Conservation (phyloP, 1,284 basidiomycete genomes). For the Polyporus tsugae region DNA sequence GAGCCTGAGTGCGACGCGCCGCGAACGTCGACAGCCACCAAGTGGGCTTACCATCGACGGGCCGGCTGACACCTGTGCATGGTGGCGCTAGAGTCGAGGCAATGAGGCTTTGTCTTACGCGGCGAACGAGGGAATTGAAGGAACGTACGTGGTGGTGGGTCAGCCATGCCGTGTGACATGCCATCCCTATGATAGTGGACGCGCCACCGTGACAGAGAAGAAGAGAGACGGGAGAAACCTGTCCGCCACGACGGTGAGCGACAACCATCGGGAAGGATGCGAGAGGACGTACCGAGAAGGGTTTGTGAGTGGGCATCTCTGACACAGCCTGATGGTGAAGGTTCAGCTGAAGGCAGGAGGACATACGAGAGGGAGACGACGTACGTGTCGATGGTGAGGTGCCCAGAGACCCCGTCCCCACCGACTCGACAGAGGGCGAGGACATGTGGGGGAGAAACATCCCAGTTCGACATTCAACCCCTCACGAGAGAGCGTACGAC, state of each 20-base stretch:
- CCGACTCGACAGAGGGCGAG: not conserved
- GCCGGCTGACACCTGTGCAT: not conserved
- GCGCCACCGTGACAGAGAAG: not conserved
- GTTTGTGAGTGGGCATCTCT: not conserved
- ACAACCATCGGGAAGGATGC: not conserved
- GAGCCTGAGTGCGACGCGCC: slow-evolving; percentile 17
- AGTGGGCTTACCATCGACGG: slow-evolving; percentile 14
- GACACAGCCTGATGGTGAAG: not conserved
- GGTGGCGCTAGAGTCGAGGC: not conserved
- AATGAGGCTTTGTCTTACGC: not conserved
- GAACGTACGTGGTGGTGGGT: slow-evolving; percentile 9
- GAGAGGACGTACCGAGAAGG: not conserved
- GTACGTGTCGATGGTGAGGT: not conserved
- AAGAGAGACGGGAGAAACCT: not conserved
- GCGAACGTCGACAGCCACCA: slow-evolving; percentile 23
- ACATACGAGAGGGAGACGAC: not conserved
- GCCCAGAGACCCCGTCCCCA: not conserved
- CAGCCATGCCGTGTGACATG: not conserved
- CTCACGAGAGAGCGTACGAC: not conserved
- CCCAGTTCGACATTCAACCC: slow-evolving; percentile 1
- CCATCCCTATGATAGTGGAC: not conserved
- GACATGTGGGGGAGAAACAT: not conserved
- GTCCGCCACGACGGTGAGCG: not conserved
- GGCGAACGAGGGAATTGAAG: not conserved
- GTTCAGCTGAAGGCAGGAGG: not conserved